Evolutionary conservation across 768 basidiomycete species (phyloP), one percentile per base, ranked within the genome.

Genomic region (Psilocybe sp.): DNA sequence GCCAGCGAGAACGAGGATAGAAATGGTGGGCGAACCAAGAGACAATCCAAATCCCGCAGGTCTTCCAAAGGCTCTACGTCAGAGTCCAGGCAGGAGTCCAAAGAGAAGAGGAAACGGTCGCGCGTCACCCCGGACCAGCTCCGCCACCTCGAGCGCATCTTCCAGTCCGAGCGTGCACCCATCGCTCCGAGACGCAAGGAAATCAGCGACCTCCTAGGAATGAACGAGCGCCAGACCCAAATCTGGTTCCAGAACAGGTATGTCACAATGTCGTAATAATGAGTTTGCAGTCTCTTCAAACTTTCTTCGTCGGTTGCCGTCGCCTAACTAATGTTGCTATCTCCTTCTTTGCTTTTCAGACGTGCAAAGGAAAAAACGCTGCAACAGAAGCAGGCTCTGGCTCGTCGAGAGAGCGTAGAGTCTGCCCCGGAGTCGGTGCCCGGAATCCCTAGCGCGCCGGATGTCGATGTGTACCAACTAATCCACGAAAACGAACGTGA

Each of bases 241-340:
- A 87, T 92, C 41, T 92, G 90, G 90, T 92, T 91, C 59, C 89
- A 92, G 64, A 92, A 92, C 62, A 75, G 89, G 89, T 85, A 55
- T 50, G 72, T 55, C 15, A 36, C 33, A 31, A 28, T 28, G 20
- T 14, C 37, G 42, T 54, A 28, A 28, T 28, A 28, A 28, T 28
- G 23, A 28, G 23, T 28, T 28, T 28, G 23, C 23, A 28, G 23
- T 28, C 4, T 28, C 23, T 28, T 28, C 23, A 28, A n/a, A 28
- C 23, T 7, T 28, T 28, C 23, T 28, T 28, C 7, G 4, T 28
- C 23, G 23, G 3, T 28, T 28, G 23, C 23, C 23, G 23, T 28
- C 23, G 23, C 23, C 23, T 28, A 28, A 28, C 23, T 28, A 28
- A 28, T 7, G 3, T 28, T 28, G 3, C 7, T 7, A 3, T 28